Base-by-base conservation (phyloP, 176 grass and related monocot species). In the Oryza officinalis region DNA sequence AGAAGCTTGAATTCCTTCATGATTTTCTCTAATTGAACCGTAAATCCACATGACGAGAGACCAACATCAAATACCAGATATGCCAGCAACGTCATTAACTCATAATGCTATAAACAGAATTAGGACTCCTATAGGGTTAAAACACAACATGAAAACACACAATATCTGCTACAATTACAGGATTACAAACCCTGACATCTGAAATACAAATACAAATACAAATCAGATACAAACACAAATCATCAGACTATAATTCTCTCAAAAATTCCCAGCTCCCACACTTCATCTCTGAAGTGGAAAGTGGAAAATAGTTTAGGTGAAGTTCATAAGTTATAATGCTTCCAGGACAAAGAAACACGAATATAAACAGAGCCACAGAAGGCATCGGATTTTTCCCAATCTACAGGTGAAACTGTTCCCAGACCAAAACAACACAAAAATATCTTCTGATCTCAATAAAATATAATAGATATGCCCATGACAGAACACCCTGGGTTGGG, bases 381-480 rank as follows among this genome's bases (percentile, higher is more conserved):
- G 41, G 41, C 22, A 75, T 5, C 13, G 54, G 5, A 31, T 52
- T 83, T 50, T 7, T 38, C 37, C 37, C 28, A 67, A 75, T 80
- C 15, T 80, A 80, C 69, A 80, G 28, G 28, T 13, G 22, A 32
- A 22, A 6, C 27, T 45, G 38, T 13, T 27, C 15, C 14, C 59
- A 74, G 69, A n/a, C 30, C 49, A 40, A 43, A 63, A 38, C 22
- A 15, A 6, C 22, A 65, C 4, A 46, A 13, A 78, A 13, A 72
- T 12, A 80, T 74, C 15, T 67, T 74, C 57, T 4, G 28, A 27
- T 63, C 13, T 87, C 68, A 90, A 49, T 78, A 87, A 80, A 90
- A 78, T 31, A 90, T 59, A 60, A 87, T 87, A 1, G 84, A 90
- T 60, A 90, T 80, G 25, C 89, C 89, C 63, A 90, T 90, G 38